Percentiles rank a stretch among this genome's conserved stretches.
Conservation (phyloP, 345 rosid genomes). For the Hibiscus tridactylites region DNA sequence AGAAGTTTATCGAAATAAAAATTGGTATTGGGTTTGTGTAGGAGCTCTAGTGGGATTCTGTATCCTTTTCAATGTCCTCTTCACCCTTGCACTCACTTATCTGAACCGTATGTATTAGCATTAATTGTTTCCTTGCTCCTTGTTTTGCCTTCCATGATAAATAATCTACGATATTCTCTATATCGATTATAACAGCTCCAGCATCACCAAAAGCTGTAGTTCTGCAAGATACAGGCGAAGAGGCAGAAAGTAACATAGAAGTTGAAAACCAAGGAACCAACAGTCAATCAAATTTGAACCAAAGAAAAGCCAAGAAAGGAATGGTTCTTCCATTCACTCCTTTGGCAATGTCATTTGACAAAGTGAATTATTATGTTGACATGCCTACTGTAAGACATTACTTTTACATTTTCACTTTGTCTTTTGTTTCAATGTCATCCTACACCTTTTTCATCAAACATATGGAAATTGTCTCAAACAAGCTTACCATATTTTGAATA, state of each 20-base stretch:
- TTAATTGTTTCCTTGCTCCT: background rate
- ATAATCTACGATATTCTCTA: background rate
- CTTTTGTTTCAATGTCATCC: background rate
- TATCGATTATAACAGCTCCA: slow-evolving; percentile 36
- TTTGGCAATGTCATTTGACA: slow-evolving; percentile 43
- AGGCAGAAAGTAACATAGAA: slow-evolving; percentile 20
- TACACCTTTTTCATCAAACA: slow-evolving; percentile 16
- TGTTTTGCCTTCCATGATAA: background rate
- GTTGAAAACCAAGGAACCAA: slow-evolving; percentile 13
- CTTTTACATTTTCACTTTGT: background rate
- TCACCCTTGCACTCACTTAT: slow-evolving; percentile 58
- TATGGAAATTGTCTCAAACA: too few relatives aligned
- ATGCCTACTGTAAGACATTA: slow-evolving; percentile 37
- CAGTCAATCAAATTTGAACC: slow-evolving; percentile 7
- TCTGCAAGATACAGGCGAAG: slow-evolving; percentile 41
- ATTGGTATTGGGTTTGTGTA: slow-evolving; percentile 85
- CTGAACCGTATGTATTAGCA: slow-evolving; percentile 44
- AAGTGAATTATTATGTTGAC: slow-evolving; percentile 41
- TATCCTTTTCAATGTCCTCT: slow-evolving; percentile 66
- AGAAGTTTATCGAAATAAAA: slow-evolving; percentile 36
- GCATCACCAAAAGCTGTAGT: slow-evolving; percentile 57
- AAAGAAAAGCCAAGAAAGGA: slow-evolving; percentile 29
- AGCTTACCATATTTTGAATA: background rate
- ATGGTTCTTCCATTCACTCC: slow-evolving; percentile 53
- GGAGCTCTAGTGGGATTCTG: slow-evolving; percentile 54